Conservation (phyloP, 140 eudicot genomes). For the Anethum foeniculum region DNA sequence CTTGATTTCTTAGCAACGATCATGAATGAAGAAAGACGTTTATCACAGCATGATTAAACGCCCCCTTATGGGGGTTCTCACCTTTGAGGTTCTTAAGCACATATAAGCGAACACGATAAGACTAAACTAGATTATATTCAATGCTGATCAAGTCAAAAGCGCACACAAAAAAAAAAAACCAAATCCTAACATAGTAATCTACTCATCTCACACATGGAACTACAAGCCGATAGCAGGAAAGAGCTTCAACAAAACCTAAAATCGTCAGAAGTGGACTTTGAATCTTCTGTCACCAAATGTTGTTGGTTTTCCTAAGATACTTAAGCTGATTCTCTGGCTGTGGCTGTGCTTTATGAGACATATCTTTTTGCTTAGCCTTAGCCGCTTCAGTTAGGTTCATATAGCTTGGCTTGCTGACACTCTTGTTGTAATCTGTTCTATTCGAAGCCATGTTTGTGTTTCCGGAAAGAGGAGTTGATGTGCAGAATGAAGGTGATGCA, state of each 20-base stretch:
- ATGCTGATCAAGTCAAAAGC: background rate
- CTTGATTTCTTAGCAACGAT: background rate
- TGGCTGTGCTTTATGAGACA: conserved; percentile 43
- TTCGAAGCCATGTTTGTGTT: conserved; percentile 31
- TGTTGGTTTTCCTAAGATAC: conserved; percentile 38
- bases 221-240: conserved; percentile 70
- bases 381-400: conserved; percentile 86
- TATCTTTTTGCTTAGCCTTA: conserved; percentile 66
- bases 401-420: conserved; percentile 50
- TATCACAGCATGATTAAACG: too few species aligned
- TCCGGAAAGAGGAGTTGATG: conserved; percentile 72
- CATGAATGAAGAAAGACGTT: background rate
- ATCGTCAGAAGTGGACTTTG: conserved; percentile 27
- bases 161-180: background rate
- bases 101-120: background rate
- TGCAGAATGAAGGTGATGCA: conserved; percentile 75
- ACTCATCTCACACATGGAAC: conserved; percentile 24
- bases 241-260: conserved; percentile 9
- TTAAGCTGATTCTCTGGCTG: conserved; percentile 74
- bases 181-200: background rate
- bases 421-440: conserved; percentile 32
- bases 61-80: too few species aligned
- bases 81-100: too few species aligned
- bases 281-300: conserved; percentile 29
- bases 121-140: too few species aligned